Conservation (phyloP, 140 eudicot genomes). For the Stevia rebaudiana region DNA sequence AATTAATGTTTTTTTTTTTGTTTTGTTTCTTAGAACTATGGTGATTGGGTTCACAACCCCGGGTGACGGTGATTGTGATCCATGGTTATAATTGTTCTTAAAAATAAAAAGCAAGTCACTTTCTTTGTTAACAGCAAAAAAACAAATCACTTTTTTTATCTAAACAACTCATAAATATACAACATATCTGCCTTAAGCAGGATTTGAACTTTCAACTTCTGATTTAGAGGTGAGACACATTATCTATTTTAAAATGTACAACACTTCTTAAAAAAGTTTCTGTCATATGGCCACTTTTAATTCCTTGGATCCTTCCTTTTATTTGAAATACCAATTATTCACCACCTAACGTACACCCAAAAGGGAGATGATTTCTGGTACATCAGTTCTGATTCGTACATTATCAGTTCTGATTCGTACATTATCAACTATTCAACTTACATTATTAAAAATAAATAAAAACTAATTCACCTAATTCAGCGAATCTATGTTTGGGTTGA, state of each 20-base stretch:
- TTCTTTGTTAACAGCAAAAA: too few species aligned
- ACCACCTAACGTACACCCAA: slow-evolving; percentile 2
- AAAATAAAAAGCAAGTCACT: too few species aligned
- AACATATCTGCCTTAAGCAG: too few species aligned
- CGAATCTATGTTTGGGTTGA: neutral
- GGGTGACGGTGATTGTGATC: too few species aligned
- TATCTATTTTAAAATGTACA: neutral
- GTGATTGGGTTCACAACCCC: neutral
- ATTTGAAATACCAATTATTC: neutral
- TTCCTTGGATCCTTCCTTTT: neutral
- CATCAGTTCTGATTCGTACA: neutral
- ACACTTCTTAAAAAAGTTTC: neutral
- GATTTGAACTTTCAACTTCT: too few species aligned
- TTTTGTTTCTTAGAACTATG: neutral
- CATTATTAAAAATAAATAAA: neutral
- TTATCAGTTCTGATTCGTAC: too few species aligned
- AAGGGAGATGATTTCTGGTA: neutral
- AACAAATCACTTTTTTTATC: too few species aligned
- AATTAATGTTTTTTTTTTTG: neutral
- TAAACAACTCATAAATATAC: too few species aligned
- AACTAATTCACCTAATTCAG: neutral
- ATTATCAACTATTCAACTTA: too few species aligned
- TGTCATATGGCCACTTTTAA: neutral
- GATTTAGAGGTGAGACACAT: too few species aligned
- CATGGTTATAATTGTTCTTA: neutral